Conservation (phyloP, 1,284 basidiomycete genomes). For the Naganishia cerealis region DNA sequence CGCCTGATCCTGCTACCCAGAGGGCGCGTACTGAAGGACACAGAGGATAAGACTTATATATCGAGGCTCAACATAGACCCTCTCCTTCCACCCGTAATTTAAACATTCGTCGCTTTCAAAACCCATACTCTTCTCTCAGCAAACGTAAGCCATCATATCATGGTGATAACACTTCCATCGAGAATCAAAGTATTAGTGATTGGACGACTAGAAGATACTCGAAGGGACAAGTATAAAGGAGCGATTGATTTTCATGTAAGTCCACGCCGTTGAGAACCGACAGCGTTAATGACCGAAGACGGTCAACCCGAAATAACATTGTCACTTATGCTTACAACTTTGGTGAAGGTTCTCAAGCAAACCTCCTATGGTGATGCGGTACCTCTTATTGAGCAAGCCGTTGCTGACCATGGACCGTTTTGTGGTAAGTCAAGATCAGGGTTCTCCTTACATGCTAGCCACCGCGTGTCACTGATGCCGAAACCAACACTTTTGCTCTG, state of each 20-base stretch:
- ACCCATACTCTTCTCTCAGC: neutral
- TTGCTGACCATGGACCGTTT: constrained; percentile 10
- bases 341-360: constrained; percentile 16
- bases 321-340: neutral
- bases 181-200: constrained; percentile 19
- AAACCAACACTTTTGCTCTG: neutral
- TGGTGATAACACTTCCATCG: neutral
- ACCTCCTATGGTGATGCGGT: constrained; percentile 13
- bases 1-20: neutral
- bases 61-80: neutral
- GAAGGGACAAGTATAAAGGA: neutral
- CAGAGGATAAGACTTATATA: neutral
- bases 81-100: neutral
- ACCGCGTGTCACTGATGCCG: neutral
- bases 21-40: neutral
- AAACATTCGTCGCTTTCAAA: neutral
- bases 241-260: constrained; percentile 20
- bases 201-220: neutral
- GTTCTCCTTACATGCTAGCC: neutral
- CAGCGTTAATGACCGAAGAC: neutral
- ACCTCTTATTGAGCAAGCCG: neutral
- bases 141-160: neutral
- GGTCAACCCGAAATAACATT: neutral
- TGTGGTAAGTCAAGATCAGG: neutral
- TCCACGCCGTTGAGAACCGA: neutral